phyloP scores from a whole-genome alignment of 2,329 filamentous ascomycete species.

The Calonectria hawksworthii region DNA sequence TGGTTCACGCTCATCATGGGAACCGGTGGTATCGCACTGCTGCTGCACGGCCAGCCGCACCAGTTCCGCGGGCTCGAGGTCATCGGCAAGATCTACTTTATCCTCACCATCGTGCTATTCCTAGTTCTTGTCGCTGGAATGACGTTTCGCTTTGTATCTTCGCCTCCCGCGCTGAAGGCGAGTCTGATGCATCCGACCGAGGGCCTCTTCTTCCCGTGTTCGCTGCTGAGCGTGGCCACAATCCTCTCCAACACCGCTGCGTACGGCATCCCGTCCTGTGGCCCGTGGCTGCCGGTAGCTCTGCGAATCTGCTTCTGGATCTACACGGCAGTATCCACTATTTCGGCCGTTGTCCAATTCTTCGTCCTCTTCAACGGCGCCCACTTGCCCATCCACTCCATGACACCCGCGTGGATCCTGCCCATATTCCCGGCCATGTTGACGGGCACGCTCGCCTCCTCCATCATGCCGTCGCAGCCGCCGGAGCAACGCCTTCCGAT shows the following conservation, averaged over 20 bases:
- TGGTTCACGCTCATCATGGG: conserved; percentile 53
- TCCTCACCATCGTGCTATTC: conserved; percentile 66
- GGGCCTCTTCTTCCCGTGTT: conserved; percentile 73
- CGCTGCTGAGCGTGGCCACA: conserved; percentile 74
- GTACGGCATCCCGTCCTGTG: conserved; percentile 67
- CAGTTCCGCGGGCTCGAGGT: conserved; percentile 60
- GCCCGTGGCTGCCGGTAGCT: conserved; percentile 62
- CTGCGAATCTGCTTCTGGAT: conserved; percentile 66
- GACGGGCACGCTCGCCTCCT: conserved; percentile 43
- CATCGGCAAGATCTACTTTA: conserved; percentile 63
- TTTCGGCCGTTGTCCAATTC: conserved; percentile 44
- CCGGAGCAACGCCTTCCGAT: conserved; percentile 43
- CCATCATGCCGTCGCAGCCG: conserved; percentile 42
- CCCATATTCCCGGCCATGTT: conserved; percentile 49
- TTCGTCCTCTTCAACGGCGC: conserved; percentile 49
- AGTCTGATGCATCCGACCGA: conserved; percentile 63
- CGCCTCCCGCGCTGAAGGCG: conserved; percentile 69
- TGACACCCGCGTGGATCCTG: conserved; percentile 48
- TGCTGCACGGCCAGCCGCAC: conserved; percentile 55
- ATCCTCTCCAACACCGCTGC: conserved; percentile 75
- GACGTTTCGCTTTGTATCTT: conserved; percentile 68
- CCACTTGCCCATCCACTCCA: conserved; percentile 43
- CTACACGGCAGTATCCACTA: conserved; percentile 56
- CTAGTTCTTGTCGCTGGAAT: conserved; percentile 66
- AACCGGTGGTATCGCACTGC: conserved; percentile 49